Percentiles rank a stretch among this genome's conserved stretches.
These are phyloP conservation scores for Spizellomyces sp. DNA, from an alignment of 192 early-diverging fungal species.

Conservation along the genomic window DNA sequence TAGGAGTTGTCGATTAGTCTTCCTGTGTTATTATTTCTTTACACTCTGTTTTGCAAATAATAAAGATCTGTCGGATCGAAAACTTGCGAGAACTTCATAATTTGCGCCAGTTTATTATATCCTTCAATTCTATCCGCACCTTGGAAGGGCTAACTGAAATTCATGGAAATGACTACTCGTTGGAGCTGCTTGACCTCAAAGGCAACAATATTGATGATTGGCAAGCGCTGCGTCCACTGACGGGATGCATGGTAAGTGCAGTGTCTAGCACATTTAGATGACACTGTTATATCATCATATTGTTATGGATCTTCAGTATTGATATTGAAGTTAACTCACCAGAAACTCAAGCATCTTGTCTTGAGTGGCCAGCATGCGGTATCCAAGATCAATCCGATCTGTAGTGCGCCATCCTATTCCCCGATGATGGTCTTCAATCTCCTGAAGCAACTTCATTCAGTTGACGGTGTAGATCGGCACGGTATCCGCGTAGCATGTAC, in stretches of 20 bases:
- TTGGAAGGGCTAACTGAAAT: conserved; percentile 39
- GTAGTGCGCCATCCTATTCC: conserved; percentile 8
- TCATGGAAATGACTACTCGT: conserved; percentile 29
- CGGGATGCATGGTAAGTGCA: conserved; percentile 26
- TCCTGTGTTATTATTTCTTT: conserved; percentile 2
- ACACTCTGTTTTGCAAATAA: background rate
- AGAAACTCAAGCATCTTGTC: conserved; percentile 20
- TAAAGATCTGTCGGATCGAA: conserved; percentile 33
- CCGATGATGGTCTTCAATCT: conserved; percentile 8
- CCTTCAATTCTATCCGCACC: conserved; percentile 47
- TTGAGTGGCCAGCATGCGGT: conserved; percentile 11
- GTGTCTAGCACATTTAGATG: background rate
- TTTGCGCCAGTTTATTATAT: conserved; percentile 34
- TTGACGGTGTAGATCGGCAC: conserved; percentile 22
- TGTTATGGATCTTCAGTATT: no score
- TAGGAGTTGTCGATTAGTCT: no score
- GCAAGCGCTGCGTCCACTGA: conserved; percentile 34
- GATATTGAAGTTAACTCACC: background rate
- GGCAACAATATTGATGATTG: conserved; percentile 42
- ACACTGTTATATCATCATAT: background rate
- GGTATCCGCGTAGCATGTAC: conserved; percentile 1
- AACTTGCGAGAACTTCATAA: conserved; percentile 30
- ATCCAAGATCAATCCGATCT: conserved; percentile 35
- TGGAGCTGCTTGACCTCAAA: conserved; percentile 46
- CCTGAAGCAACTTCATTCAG: conserved; percentile 20